These are phyloP conservation scores for Agarophyton chilense DNA, from an alignment of 23 red algal genomes.

Conservation along the genomic window DNA sequence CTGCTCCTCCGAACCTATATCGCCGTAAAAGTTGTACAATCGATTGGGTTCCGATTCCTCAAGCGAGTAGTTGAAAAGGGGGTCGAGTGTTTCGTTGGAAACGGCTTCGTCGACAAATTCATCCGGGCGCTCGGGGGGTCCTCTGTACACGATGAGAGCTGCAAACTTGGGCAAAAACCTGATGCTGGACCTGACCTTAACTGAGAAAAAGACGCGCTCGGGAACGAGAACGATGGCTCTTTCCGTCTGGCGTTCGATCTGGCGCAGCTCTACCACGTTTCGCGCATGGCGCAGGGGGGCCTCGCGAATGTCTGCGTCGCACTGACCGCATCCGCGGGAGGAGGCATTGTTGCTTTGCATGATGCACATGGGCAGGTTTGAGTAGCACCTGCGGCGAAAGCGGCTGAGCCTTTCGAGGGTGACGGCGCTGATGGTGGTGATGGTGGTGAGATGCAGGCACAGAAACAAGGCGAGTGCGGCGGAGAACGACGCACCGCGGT, in stretches of 20 bases:
- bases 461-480: not conserved
- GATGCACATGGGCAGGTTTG: constrained; percentile 3
- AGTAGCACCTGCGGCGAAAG: constrained; percentile 46
- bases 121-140: constrained; percentile 3
- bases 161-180: constrained; percentile 10
- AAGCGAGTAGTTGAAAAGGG: constrained; percentile 15
- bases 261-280: not conserved
- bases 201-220: constrained; percentile 41
- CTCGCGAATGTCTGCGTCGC: constrained; percentile 36
- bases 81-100: not conserved
- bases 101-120: not conserved
- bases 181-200: constrained; percentile 25
- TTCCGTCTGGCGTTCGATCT: not conserved
- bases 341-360: constrained; percentile 22
- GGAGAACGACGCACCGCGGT: not conserved
- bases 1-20: not conserved
- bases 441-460: not conserved
- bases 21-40: constrained; percentile 38
- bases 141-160: constrained; percentile 53
- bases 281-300: constrained; percentile 19
- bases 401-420: not conserved
- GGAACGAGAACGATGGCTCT: constrained; percentile 49
- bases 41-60: constrained; percentile 42
- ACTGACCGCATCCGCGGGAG: constrained; percentile 38
- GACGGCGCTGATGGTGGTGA: not conserved